Base-by-base conservation (phyloP, 345 rosid species). In the Corchorus capsularis region DNA sequence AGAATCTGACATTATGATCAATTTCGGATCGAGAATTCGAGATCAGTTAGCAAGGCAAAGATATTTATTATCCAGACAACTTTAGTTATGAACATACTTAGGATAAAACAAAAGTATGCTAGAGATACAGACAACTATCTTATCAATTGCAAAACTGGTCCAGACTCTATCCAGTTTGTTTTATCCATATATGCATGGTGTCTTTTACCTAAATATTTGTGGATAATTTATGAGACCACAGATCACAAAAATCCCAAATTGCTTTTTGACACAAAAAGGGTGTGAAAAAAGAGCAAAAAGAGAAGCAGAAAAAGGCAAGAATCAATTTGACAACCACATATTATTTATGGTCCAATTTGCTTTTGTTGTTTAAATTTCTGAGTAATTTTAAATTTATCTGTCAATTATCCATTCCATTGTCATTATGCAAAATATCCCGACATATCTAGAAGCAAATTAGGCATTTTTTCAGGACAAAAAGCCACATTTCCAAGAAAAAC, bases 301-400 rank as follows among this genome's bases (percentile, higher is more conserved):
- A 43, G 43, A 3, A 19, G 56, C 54, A 41, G 35, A 14, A 27
- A 66, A 79, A 37, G 46, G 34, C 7, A 63, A 16, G 47, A 57
- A 35, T 65, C 68, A 77, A 64, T 22, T 72, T 52, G 74, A 75
- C 53, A 74, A 68, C 59, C 79, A 61, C 41, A 62, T 20, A 59
- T 10, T 8, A 59, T 17, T n/a, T 6, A 54, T 54, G 5, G 57
- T 17, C 10, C 32, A 8, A 0, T 19, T 19, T 20, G 13, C 19
- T 10, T 56, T 9, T 56, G 2, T 0, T 0, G 14, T 55, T 8
- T n/a, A 2, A 10, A 20, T 57, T 57, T 57, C 15, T 57, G 62
- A 65, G 53, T 11, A 63, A 63, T 63, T 13, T 63, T 8, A 9
- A 41, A 39, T 64, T 63, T 63, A 10, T 39, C 20, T 10, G 27